A percentile compares a stretch with the other conserved stretches of the same genome.
These are phyloP conservation scores for Tephrocybe sp. DNA, from an alignment of 768 basidiomycete species.

Conservation along the genomic window DNA sequence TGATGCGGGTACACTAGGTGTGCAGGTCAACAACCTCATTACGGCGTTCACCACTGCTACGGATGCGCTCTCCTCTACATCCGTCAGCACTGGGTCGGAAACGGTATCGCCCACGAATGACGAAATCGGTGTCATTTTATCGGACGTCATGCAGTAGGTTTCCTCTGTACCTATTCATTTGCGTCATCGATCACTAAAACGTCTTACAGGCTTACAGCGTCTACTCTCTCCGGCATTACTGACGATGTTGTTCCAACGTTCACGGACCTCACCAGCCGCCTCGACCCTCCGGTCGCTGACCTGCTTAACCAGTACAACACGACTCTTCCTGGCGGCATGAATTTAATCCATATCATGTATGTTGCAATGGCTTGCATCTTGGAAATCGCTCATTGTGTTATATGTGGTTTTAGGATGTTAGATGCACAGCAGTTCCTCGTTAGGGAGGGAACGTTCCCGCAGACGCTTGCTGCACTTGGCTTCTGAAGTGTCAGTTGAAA, in stretches of 20 bases:
- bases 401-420: slow-evolving; percentile 26
- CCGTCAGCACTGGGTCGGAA: slow-evolving; percentile 29
- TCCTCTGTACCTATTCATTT: background rate
- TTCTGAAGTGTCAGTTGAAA: slow-evolving; percentile 18
- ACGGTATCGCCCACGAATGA: slow-evolving; percentile 31
- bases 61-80: slow-evolving; percentile 18
- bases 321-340: slow-evolving; percentile 24
- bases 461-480: slow-evolving; percentile 29
- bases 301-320: slow-evolving; percentile 24
- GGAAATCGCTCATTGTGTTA: background rate
- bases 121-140: slow-evolving; percentile 28
- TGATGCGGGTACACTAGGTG: slow-evolving; percentile 26
- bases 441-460: slow-evolving; percentile 27
- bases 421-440: slow-evolving; percentile 33
- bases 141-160: slow-evolving; percentile 28
- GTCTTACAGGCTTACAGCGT: slow-evolving; percentile 23
- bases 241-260: slow-evolving; percentile 25
- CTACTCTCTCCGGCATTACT: slow-evolving; percentile 28
- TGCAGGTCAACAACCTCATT: slow-evolving; percentile 23
- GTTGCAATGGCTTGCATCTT: background rate
- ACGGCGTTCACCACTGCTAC: slow-evolving; percentile 23
- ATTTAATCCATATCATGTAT: slow-evolving; percentile 29
- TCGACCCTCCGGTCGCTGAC: slow-evolving; percentile 28
- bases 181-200: background rate
- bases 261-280: slow-evolving; percentile 19